Evolutionary conservation across 1,284 basidiomycete genomes (phyloP).

Genomic region (Ganoderma lingzhi): DNA sequence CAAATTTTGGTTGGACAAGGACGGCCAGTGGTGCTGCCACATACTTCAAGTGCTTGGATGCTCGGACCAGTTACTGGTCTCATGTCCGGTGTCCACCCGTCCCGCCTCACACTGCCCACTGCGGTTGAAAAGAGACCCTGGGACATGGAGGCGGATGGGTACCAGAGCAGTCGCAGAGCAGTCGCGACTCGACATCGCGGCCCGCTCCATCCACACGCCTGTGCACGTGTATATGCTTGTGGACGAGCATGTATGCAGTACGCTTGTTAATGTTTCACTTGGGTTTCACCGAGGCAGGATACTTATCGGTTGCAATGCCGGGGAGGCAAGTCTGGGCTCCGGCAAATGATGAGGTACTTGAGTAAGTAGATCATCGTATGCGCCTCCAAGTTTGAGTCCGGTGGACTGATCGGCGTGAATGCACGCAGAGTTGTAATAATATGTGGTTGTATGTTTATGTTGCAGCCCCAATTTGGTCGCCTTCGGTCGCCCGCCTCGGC

Average conservation of each 20-base stretch:
- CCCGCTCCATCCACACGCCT: not conserved
- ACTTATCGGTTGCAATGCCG: not conserved
- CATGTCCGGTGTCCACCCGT: not conserved
- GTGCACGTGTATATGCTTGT: conserved; percentile 1
- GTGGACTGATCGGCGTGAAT: not conserved
- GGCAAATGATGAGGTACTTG: not conserved
- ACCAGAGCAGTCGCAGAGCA: not conserved
- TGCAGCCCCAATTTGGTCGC: not conserved
- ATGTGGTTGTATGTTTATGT: not conserved
- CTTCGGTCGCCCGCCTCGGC: not conserved
- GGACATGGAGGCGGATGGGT: not conserved
- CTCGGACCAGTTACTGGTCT: not conserved
- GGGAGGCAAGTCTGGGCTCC: not conserved
- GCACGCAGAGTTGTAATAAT: not conserved
- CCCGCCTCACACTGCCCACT: not conserved
- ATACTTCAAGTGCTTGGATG: not conserved
- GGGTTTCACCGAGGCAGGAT: not conserved
- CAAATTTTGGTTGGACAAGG: not conserved
- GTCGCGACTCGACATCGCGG: not conserved
- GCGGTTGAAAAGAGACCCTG: not conserved
- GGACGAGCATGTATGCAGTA: not conserved
- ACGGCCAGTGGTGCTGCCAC: conserved; percentile 1
- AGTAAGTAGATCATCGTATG: not conserved
- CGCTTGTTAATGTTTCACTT: not conserved
- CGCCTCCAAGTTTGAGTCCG: not conserved